phyloP scores from a whole-genome alignment of 2,329 filamentous ascomycete species.

The Amauroascus verrucosus region DNA sequence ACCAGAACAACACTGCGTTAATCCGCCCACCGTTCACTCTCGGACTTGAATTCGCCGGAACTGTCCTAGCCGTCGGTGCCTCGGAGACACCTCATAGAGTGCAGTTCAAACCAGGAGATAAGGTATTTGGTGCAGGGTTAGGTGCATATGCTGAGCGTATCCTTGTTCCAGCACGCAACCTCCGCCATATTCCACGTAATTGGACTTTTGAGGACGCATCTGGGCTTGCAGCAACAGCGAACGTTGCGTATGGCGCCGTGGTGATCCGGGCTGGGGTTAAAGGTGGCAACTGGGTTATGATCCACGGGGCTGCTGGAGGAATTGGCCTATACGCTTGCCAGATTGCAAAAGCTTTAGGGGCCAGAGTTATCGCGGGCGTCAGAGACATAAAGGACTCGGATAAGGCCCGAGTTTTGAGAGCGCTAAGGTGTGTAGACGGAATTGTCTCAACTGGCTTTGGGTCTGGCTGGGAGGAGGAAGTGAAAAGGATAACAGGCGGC shows the following conservation, averaged over 20 bases:
- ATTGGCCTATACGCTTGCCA: constrained; percentile 48
- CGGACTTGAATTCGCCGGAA: constrained; percentile 52
- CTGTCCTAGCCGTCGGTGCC: constrained; percentile 35
- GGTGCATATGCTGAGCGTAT: constrained; percentile 48
- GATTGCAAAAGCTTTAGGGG: constrained; percentile 45
- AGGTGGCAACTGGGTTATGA: constrained; percentile 42
- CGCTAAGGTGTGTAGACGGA: constrained; percentile 10
- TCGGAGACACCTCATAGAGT: background rate
- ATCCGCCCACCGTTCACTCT: constrained; percentile 49
- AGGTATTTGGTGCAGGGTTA: constrained; percentile 44
- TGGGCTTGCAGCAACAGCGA: constrained; percentile 45
- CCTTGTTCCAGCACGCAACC: constrained; percentile 28
- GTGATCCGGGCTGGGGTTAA: constrained; percentile 29
- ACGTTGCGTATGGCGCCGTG: constrained; percentile 44
- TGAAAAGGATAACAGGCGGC: constrained; percentile 40
- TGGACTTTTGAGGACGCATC: constrained; percentile 43
- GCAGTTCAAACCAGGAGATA: constrained; percentile 38
- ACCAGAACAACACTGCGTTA: constrained; percentile 51
- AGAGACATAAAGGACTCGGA: constrained; percentile 32
- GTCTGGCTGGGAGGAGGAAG: constrained; percentile 42
- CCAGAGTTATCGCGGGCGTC: constrained; percentile 45
- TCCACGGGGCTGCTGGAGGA: constrained; percentile 47
- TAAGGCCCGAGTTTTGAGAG: constrained; percentile 7
- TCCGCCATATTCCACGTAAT: constrained; percentile 38
- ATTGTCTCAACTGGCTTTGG: constrained; percentile 12